Evolutionary conservation across 768 basidiomycete species (phyloP).

Genomic region (Cubamyces lactineus): DNA sequence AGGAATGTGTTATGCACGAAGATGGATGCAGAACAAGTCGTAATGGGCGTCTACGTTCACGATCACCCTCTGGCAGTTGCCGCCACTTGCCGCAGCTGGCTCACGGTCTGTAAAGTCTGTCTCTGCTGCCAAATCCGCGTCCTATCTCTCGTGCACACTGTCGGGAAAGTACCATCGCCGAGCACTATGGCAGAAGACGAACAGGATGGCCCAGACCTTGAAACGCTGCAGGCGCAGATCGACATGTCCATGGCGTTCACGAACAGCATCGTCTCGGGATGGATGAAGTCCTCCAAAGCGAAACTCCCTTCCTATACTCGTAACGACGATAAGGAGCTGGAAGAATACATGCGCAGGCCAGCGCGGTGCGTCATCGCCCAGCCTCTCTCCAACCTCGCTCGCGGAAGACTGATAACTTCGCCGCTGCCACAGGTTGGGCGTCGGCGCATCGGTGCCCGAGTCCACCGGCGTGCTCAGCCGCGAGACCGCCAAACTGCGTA

Average conservation of each 20-base stretch:
- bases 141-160: no score
- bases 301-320: conserved; percentile 28
- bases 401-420: conserved; percentile 7
- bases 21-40: not conserved
- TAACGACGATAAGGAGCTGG: conserved; percentile 51
- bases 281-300: conserved; percentile 59
- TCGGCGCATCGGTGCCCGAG: conserved; percentile 67
- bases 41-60: not conserved
- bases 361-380: conserved; percentile 54
- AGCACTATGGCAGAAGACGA: conserved; percentile 36
- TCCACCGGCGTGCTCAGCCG: conserved; percentile 44
- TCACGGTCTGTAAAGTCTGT: no score
- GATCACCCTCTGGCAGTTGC: not conserved
- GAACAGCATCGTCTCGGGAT: conserved; percentile 73
- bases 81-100: not conserved
- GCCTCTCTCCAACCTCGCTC: not conserved
- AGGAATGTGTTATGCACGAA: not conserved
- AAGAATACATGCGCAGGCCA: conserved; percentile 69
- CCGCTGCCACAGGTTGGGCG: conserved; percentile 60
- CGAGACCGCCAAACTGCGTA: conserved; percentile 65
- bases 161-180: not conserved
- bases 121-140: not conserved
- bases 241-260: conserved; percentile 80
- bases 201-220: conserved; percentile 65
- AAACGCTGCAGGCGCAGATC: conserved; percentile 79